phyloP scores from a whole-genome alignment of 176 grass and related monocot species.

The Eragrostis nindensis region DNA sequence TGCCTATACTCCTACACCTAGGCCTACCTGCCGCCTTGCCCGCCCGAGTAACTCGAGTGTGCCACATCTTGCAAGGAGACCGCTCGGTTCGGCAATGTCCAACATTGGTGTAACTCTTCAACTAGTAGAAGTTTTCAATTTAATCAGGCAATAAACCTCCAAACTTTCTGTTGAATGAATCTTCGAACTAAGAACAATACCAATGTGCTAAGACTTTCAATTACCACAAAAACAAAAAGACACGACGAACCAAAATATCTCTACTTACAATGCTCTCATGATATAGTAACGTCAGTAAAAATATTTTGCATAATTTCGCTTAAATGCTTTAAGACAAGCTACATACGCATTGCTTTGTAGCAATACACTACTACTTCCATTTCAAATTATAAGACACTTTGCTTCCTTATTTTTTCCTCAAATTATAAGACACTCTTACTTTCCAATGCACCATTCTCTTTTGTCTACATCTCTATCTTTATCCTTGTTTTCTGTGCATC shows the following conservation, averaged over 20 bases:
- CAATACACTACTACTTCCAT: no score
- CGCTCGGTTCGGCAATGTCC: no score
- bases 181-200: background rate
- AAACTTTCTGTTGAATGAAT: background rate
- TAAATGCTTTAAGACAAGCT: background rate
- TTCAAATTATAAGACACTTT: no score
- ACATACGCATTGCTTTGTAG: background rate
- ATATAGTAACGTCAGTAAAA: background rate
- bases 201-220: background rate
- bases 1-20: no score
- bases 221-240: no score
- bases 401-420: no score
- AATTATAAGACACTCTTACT: no score
- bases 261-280: background rate
- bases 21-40: background rate
- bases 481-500: no score
- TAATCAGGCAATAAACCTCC: background rate
- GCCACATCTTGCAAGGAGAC: background rate
- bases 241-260: background rate
- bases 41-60: background rate
- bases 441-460: no score
- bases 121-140: background rate
- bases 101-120: background rate
- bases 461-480: no score
- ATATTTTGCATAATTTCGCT: background rate